Percentiles rank a stretch among this genome's conserved stretches.
These are phyloP conservation scores for Phytopythium delawarense DNA, from an alignment of 352 stramenopile species.

Conservation along the genomic window DNA sequence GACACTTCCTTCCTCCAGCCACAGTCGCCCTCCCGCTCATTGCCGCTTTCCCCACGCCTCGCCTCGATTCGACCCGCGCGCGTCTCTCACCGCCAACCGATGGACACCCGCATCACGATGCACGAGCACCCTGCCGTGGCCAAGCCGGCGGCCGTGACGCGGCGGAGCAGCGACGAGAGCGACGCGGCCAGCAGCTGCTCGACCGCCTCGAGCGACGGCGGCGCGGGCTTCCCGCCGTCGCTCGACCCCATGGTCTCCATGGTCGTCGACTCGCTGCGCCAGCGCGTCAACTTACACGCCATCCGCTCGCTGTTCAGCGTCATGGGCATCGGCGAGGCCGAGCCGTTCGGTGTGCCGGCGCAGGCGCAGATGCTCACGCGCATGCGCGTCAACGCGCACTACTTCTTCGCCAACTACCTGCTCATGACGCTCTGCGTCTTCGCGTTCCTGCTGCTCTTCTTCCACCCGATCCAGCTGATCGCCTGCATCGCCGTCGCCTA, in stretches of 20 bases:
- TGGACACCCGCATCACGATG: neutral
- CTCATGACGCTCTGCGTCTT: conserved; percentile 51
- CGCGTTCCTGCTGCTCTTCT: conserved; percentile 67
- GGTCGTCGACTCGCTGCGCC: conserved; percentile 34
- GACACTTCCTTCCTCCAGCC: neutral
- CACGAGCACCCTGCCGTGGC: neutral
- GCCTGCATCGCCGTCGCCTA: conserved; percentile 57
- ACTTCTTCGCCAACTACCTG: conserved; percentile 77
- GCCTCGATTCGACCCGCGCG: neutral
- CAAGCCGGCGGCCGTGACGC: neutral
- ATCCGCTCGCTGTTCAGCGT: conserved; percentile 62
- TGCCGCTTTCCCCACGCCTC: neutral
- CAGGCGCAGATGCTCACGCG: conserved; percentile 41
- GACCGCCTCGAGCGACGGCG: neutral
- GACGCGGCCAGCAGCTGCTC: conserved; percentile 2
- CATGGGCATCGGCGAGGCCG: conserved; percentile 52
- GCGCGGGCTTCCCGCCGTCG: conserved; percentile 5
- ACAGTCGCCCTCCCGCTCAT: neutral
- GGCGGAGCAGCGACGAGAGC: conserved; percentile 1
- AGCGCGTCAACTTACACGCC: conserved; percentile 38
- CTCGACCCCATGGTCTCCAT: conserved; percentile 25
- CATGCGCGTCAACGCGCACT: conserved; percentile 67
- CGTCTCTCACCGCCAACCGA: neutral
- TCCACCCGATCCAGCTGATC: conserved; percentile 64
- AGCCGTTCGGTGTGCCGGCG: conserved; percentile 53